A percentile compares a stretch with the other conserved stretches of the same genome.
Conservation (phyloP, 768 basidiomycete genomes). For the Cystobasidium onofrii region DNA sequence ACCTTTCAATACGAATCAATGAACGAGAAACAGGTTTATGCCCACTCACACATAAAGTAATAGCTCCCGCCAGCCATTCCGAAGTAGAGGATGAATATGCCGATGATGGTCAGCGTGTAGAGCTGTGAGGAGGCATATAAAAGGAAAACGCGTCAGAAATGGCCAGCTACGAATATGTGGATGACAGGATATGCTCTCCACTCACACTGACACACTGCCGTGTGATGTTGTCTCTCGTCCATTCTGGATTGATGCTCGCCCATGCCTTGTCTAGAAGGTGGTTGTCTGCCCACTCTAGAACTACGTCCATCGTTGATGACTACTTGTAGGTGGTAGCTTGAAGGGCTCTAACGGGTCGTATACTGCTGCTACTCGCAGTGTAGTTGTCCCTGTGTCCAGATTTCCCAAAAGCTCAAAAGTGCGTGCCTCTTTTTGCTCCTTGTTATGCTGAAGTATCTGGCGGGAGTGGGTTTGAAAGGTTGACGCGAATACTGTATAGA, state of each 20-base stretch:
- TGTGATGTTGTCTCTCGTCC: constrained; percentile 39
- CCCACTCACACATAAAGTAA: constrained; percentile 54
- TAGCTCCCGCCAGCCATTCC: constrained; percentile 77
- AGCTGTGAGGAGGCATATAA: constrained; percentile 69
- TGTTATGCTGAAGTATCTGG: too few species aligned
- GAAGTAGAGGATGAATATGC: constrained; percentile 80
- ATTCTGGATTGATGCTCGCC: constrained; percentile 60
- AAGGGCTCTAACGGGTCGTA: too few species aligned
- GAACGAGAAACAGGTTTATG: background rate
- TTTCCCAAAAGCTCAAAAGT: too few species aligned
- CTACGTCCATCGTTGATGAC: constrained; percentile 61
- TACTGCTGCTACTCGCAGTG: too few species aligned
- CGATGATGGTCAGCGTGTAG: constrained; percentile 61
- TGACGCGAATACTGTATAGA: too few species aligned
- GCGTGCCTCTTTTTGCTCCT: too few species aligned
- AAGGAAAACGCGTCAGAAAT: constrained; percentile 11
- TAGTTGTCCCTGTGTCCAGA: too few species aligned
- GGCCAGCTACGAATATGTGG: constrained; percentile 41
- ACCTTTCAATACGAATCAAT: too few species aligned
- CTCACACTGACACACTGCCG: constrained; percentile 49
- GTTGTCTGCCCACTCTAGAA: constrained; percentile 65
- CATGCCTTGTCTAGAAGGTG: constrained; percentile 70
- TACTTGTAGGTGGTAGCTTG: too few species aligned
- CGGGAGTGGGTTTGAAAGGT: too few species aligned
- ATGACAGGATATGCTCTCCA: constrained; percentile 42